phyloP scores from a whole-genome alignment of 306 rosid species.

The Dryas drummondii region DNA sequence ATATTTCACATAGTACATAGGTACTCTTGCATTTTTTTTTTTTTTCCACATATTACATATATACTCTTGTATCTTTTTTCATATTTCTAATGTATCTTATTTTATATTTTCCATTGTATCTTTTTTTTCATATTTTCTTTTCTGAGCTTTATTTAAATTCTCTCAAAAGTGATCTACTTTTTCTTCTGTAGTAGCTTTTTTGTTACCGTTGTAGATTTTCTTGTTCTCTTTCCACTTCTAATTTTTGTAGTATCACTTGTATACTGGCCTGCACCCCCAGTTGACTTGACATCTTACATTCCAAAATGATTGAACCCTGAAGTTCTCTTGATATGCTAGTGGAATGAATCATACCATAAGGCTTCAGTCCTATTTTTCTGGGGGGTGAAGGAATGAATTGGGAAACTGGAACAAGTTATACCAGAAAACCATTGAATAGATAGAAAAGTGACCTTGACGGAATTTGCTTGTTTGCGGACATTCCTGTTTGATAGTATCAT shows the following conservation, averaged over 20 bases:
- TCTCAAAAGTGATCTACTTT: neutral
- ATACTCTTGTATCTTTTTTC: neutral
- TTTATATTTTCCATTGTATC: neutral
- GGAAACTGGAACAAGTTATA: neutral
- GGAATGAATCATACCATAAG: slow-evolving; percentile 1
- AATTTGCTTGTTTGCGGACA: neutral
- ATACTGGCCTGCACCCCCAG: neutral
- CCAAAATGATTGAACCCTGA: neutral
- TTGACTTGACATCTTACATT: neutral
- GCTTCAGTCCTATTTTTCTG: neutral
- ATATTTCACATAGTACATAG: neutral
- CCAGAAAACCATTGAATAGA: neutral
- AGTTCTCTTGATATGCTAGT: neutral
- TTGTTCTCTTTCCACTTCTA: neutral
- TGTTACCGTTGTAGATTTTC: too few relatives aligned
- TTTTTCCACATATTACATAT: neutral
- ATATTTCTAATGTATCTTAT: neutral
- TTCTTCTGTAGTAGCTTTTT: too few relatives aligned
- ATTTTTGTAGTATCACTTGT: neutral
- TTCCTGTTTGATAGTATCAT: slow-evolving; percentile 4
- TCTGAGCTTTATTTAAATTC: neutral
- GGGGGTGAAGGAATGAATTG: neutral
- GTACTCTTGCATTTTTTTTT: neutral
- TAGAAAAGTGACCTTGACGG: neutral
- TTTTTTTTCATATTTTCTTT: neutral